These are phyloP conservation scores for Urtica urens DNA, from an alignment of 306 rosid species.

Conservation along the genomic window DNA sequence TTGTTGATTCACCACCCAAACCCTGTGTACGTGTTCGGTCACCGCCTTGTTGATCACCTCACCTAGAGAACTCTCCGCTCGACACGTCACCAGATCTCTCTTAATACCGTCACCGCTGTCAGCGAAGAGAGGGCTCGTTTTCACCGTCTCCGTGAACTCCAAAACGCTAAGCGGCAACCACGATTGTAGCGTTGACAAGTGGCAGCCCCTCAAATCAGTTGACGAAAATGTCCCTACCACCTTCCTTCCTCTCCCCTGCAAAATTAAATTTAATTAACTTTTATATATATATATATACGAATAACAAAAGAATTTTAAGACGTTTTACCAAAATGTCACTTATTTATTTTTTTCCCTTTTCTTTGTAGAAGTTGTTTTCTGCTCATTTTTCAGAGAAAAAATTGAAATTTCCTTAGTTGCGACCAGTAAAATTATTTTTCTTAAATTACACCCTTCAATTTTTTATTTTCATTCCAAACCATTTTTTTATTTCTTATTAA, in stretches of 20 bases:
- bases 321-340: too few relatives aligned
- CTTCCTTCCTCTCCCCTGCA: conserved; percentile 60
- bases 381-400: too few relatives aligned
- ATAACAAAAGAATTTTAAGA: too few relatives aligned
- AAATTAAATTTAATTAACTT: not conserved
- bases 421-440: too few relatives aligned
- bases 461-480: too few relatives aligned
- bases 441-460: too few relatives aligned
- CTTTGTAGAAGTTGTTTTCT: too few relatives aligned
- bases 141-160: conserved; percentile 36
- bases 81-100: conserved; percentile 55
- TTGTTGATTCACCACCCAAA: conserved; percentile 69
- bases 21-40: conserved; percentile 53
- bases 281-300: not conserved
- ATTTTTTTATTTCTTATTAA: too few relatives aligned
- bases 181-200: conserved; percentile 43
- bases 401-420: too few relatives aligned
- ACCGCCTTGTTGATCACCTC: conserved; percentile 56
- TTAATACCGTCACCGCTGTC: conserved; percentile 1
- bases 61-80: conserved; percentile 27
- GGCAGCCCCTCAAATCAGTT: conserved; percentile 68
- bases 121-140: conserved; percentile 26
- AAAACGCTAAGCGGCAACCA: conserved; percentile 64
- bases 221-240: conserved; percentile 63
- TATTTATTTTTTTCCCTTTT: too few relatives aligned